Base-by-base conservation (phyloP, 352 stramenopile genomes). In the Phytophthora sp. region DNA sequence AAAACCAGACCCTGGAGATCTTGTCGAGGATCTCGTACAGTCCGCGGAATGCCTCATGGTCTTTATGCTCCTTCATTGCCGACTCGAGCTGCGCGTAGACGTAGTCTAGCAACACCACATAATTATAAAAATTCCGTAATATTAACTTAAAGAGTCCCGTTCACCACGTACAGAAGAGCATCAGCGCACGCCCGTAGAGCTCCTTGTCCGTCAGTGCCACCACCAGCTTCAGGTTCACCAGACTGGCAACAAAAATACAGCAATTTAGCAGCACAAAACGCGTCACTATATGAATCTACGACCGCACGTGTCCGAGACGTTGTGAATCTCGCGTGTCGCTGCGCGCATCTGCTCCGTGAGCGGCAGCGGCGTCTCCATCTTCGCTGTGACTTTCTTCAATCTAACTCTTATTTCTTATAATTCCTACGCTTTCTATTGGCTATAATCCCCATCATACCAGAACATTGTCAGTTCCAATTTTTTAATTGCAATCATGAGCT, bases 161-260 rank as follows among this genome's bases (percentile, higher is more conserved):
- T 21, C 6, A 12, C 7, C 1, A 82, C 84, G 39, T 66, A 92
- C 84, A 92, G 62, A 92, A 90, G 30, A 89, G 73, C 69, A 90
- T 69, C 44, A 92, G 44, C 3, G 80, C 74, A 21, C 78, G 84
- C 18, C 84, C 84, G 38, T 92, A 92, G 49, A 90, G 69, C 33
- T 81, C 46, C 29, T 80, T 84, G 69, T 88, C 80, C 13, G 79
- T 91, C 16, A 91, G 68, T 29, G 81, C 74, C 38, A 91, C 70
- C 46, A 88, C 50, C 47, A 91, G 72, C 78, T 90, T 91, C 39
- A 87, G 29, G 44, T 90, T 91, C 47, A 89, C 76, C 18, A 90
- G 63, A 21, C 83, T 91, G 35, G 4, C 16, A 47, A 55, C 21
- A 35, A 24, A 51, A 35, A 31, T 20, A 56, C 23, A 21, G 12